A percentile compares a stretch with the other conserved stretches of the same genome.
Evolutionary conservation across 495 filamentous ascomycete genomes (phyloP).

Genomic region (Xylaria venustula): DNA sequence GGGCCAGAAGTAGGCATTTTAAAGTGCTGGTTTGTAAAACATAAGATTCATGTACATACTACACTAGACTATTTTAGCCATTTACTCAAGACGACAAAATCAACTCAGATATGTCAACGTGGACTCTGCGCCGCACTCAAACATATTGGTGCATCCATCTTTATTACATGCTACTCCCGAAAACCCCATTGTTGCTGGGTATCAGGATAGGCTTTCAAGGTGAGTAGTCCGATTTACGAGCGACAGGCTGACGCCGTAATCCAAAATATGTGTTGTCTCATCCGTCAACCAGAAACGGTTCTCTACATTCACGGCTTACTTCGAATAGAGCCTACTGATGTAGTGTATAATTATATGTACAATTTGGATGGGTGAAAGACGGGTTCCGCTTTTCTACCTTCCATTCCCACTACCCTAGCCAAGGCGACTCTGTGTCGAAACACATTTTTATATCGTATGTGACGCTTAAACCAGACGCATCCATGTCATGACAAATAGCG

Average conservation of each 20-base stretch:
- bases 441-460: background rate
- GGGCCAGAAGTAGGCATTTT: slow-evolving; percentile 4
- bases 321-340: too few relatives aligned
- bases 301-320: too few relatives aligned
- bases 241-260: background rate
- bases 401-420: background rate
- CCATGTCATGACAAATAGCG: background rate
- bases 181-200: background rate
- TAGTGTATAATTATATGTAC: too few relatives aligned
- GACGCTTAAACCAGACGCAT: too few relatives aligned
- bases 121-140: background rate
- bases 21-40: background rate
- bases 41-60: background rate
- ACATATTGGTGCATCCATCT: background rate
- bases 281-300: background rate
- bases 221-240: background rate
- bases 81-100: too few relatives aligned
- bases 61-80: too few relatives aligned
- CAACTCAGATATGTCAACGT: background rate
- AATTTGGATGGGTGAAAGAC: background rate
- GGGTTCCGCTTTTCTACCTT: background rate
- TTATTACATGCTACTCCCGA: background rate
- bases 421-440: background rate
- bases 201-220: background rate
- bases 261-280: background rate